These are phyloP conservation scores for Thymus quinquecostatus DNA, from an alignment of 257 asterid species.

Conservation along the genomic window DNA sequence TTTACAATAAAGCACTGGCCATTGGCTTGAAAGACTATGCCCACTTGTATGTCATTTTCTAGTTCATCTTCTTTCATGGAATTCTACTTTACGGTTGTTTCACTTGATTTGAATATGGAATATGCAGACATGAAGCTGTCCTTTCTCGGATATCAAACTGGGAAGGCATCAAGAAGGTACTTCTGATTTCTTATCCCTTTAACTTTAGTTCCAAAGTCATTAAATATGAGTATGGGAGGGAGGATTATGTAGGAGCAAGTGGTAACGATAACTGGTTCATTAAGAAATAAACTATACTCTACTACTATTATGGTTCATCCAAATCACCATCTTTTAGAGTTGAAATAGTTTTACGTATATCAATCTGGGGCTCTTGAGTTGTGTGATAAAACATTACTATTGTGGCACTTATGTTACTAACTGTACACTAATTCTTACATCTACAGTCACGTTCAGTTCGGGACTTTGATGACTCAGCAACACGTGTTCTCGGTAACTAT, in stretches of 20 bases:
- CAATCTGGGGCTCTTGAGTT: background rate
- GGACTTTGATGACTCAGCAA: slow-evolving; percentile 80
- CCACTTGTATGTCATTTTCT: slow-evolving; percentile 48
- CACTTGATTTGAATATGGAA: slow-evolving; percentile 28
- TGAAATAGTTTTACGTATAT: background rate
- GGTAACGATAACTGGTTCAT: background rate
- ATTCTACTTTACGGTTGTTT: background rate
- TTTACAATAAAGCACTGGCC: slow-evolving; percentile 73
- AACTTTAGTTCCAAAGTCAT: background rate
- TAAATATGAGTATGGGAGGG: background rate
- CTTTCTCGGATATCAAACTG: slow-evolving; percentile 83
- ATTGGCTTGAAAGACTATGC: slow-evolving; percentile 82
- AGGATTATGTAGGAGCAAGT: background rate
- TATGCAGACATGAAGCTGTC: slow-evolving; percentile 70
- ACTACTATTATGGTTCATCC: background rate
- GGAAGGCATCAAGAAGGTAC: slow-evolving; percentile 88
- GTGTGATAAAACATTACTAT: background rate
- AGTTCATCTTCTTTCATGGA: slow-evolving; percentile 23
- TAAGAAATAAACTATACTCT: background rate
- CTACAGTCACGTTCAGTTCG: slow-evolving; percentile 69
- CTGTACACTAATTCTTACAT: slow-evolving; percentile 23
- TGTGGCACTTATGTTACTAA: slow-evolving; percentile 6
- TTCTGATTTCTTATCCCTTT: slow-evolving; percentile 12
- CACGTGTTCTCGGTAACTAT: slow-evolving; percentile 70
- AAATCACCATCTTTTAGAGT: background rate